Evolutionary conservation across 1,284 basidiomycete species (phyloP).

Genomic region (Pseudozyma sp.): DNA sequence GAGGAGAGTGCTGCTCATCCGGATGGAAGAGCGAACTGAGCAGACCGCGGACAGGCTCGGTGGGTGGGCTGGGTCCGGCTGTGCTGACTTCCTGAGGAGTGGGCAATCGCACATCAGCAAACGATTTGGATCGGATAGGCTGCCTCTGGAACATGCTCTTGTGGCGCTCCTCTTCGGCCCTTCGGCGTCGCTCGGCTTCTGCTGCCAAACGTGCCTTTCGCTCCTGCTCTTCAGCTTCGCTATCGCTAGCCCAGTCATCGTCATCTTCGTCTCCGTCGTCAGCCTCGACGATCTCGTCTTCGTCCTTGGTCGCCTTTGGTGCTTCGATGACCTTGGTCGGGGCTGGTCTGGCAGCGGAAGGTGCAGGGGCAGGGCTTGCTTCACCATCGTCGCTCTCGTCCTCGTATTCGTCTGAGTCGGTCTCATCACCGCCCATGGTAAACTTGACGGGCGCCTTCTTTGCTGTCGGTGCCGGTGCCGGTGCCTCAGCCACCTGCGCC

Average conservation of each 20-base stretch:
- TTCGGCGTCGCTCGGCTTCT: conserved; percentile 70
- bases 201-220: conserved; percentile 60
- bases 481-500: conserved; percentile 11
- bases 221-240: conserved; percentile 67
- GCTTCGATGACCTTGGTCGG: conserved; percentile 5
- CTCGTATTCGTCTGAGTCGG: conserved; percentile 58
- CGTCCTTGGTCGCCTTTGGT: conserved; percentile 13
- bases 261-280: conserved; percentile 43
- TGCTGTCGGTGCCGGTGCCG: conserved; percentile 16
- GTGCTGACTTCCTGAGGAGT: conserved; percentile 17
- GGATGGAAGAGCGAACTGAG: conserved; percentile 66
- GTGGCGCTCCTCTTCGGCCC: conserved; percentile 77
- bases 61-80: conserved; percentile 30
- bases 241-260: conserved; percentile 68
- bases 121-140: conserved; percentile 71
- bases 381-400: conserved; percentile 43
- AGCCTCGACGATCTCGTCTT: conserved; percentile 28
- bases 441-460: conserved; percentile 58
- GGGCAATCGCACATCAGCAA: conserved; percentile 59
- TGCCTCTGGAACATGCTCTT: conserved; percentile 82
- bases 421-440: conserved; percentile 63
- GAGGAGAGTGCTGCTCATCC: conserved; percentile 60
- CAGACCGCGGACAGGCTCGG: conserved; percentile 57
- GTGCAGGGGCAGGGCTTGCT: not conserved
- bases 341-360: conserved; percentile 3